Base-by-base conservation (phyloP, 1,284 basidiomycete genomes). In the Schizophyllum commune region DNA sequence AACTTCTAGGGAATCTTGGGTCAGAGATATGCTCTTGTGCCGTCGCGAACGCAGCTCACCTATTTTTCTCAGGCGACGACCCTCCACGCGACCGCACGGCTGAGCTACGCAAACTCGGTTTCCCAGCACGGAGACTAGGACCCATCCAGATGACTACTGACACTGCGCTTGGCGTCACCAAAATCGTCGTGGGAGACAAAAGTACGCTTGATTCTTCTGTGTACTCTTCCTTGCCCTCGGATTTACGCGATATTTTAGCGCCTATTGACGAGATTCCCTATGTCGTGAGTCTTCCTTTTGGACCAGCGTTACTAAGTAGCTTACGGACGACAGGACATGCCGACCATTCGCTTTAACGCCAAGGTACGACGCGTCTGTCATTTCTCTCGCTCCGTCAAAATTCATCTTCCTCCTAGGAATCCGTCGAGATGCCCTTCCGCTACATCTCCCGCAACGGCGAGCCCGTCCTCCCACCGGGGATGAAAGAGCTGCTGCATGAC, bases 61-160 rank as follows among this genome's bases (percentile, higher is more conserved):
- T 51, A 32, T 60, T 5, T 17, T 22, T 62, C 53, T 70, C 71
- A 83, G 93, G 94, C 11, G 94, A 96, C 67, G 93, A 96, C 71
- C 94, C 94, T 1, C 94, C 94, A 0, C 80, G 93, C 56, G 94
- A 96, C 67, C 78, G 91, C 55, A 99, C 96, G 0, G 83, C 86
- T 2, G 92, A 96, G 70, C 83, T 99, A 53, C 86, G 97, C 32
- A 81, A 81, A 15, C 76, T 95, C 17, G 94, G 94, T 0, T 98
- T 97, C 71, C 92, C 93, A 0, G 83, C 82, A 3, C 82, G 95
- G 27, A 91, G 91, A 72, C 79, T 97, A 4, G 93, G 92, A 0
- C 78, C 84, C 1, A 79, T 94, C 1, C 97, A 99, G 73, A 99
- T 99, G 96, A 98, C 96, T 27, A 99, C 96, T 0, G 96, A 99